Base-by-base conservation (phyloP, 1,139 yeast species). In the Oligophagozyma castellii region DNA sequence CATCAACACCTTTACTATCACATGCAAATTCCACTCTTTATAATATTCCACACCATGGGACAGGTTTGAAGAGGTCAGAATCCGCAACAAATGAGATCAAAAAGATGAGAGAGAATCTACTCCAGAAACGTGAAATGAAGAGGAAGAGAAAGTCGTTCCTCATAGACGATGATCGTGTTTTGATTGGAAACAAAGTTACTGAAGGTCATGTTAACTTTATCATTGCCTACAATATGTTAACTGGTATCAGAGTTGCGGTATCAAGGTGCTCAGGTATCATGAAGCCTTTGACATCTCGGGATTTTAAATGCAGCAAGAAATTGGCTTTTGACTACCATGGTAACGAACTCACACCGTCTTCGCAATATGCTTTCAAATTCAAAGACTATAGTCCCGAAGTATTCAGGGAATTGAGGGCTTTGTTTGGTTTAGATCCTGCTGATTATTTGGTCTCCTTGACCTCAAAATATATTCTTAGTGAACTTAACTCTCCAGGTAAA, bases 331-430 rank as follows among this genome's bases (percentile, higher is more conserved):
- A 80, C 47, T 67, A 77, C 48, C 78, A 77, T 35, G 96, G 96
- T 5, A 81, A 80, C 44, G 93, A 81, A 46, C 58, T 78, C 42
- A 84, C 95, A 1, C 96, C 96, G 0, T 50, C 55, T 5, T 80
- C 95, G 0, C 83, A 79, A 51, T 89, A 86, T 55, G 95, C 86
- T 43, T 92, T 92, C 63, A 89, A 89, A 52, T 92, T 92, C 54
- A 92, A 92, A 57, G 98, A 92, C 53, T 92, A 92, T 53, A 70
- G 89, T 18, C 99, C 99, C 0, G 83, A 79, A 55, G 95, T 92
- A 2, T 92, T 92, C 50, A 62, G 96, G 27, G 94, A 83, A 43
- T 59, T 92, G 34, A 61, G 98, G 31, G 63, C 69, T 7, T 51
- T 71, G 24, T 92, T 92, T 57, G 84, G 86, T 12, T 65, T 92